These are phyloP conservation scores for Irpex sp. DNA, from an alignment of 1,284 basidiomycete genomes.

Conservation along the genomic window DNA sequence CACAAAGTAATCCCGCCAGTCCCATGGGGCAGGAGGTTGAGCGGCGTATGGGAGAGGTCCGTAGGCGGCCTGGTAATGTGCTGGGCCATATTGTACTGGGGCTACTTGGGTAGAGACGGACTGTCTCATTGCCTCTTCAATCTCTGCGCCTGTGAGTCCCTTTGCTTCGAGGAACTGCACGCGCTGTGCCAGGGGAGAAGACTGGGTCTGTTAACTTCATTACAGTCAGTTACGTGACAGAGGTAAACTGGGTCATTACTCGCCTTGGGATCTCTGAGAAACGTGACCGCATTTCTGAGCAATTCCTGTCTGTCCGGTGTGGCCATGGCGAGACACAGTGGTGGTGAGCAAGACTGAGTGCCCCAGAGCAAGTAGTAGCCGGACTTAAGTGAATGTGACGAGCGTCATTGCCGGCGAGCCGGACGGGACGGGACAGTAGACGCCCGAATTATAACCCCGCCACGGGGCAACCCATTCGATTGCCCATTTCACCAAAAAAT, in stretches of 20 bases:
- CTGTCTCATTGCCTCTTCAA: slow-evolving; percentile 82
- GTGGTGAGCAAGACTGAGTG: background rate
- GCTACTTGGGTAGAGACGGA: slow-evolving; percentile 34
- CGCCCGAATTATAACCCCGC: slow-evolving; percentile 11
- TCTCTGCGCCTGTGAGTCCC: slow-evolving; percentile 81
- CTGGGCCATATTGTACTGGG: slow-evolving; percentile 16
- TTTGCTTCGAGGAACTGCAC: slow-evolving; percentile 95
- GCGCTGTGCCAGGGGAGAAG: slow-evolving; percentile 79
- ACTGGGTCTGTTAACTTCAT: slow-evolving; percentile 49
- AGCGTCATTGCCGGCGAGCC: slow-evolving; percentile 4
- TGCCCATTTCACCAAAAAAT: slow-evolving; percentile 14
- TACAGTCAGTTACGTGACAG: slow-evolving; percentile 6
- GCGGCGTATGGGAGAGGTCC: slow-evolving; percentile 39
- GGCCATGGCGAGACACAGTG: slow-evolving; percentile 34
- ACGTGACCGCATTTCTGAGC: slow-evolving; percentile 76
- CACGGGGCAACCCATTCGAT: slow-evolving; percentile 1
- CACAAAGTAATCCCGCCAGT: slow-evolving; percentile 96
- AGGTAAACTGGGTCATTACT: slow-evolving; percentile 8
- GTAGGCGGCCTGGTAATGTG: slow-evolving; percentile 38
- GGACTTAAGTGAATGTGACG: slow-evolving; percentile 18
- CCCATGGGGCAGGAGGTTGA: slow-evolving; percentile 52
- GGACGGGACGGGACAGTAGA: slow-evolving; percentile 1
- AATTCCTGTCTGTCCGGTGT: slow-evolving; percentile 66
- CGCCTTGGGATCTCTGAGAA: slow-evolving; percentile 77
- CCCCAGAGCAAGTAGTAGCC: background rate